Base-by-base conservation (phyloP, 192 early-diverging fungal species). In the Coemansia sp. region DNA sequence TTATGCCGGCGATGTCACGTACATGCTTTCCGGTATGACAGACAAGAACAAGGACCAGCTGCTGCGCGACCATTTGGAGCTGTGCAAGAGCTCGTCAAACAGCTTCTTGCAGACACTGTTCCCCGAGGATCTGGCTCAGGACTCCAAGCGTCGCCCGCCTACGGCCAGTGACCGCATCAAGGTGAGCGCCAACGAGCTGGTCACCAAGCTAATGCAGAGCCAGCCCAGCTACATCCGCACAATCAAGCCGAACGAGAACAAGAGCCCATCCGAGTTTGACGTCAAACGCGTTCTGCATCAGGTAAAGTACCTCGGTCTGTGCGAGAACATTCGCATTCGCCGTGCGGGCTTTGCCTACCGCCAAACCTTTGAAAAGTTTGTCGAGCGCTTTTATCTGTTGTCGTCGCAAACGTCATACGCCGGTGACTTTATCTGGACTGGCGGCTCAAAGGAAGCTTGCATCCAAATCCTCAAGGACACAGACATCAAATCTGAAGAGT, bases 11-110 rank as follows among this genome's bases (percentile, higher is more conserved):
- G 88, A 93, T 73, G 97, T 99, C 29, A 89, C 89, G 37, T 99
- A 99, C 75, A 86, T 86, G 64, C 86, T 90, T 43, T 85, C 88
- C 17, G 94, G 95, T 2, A 97, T 99, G 88, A 94, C 93, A 0
- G 97, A 99, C 74, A 93, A 95, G 70, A 99, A 99, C 80, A 98
- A 98, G 78, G 97, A 99, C 70, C 86, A 93, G 49, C 85, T 97
- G 39, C 84, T 93, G 72, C 95, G 94, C 73, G 97, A 99, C 76
- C 85, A 98, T 48, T 84, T 98, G 35, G 84, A 91, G 49, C 81
- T 96, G 68, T 89, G 92, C 81, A 89, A 94, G 73, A 82, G 87
- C 3, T 92, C 89, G 10, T 62, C 51, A 60, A 96, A 91, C 63
- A 75, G 71, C 25, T 98, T 98, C 67, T 80, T 99, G 41, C 59